Evolutionary conservation across 2,329 filamentous ascomycete species (phyloP).

Genomic region (Cytospora paraplurivora): DNA sequence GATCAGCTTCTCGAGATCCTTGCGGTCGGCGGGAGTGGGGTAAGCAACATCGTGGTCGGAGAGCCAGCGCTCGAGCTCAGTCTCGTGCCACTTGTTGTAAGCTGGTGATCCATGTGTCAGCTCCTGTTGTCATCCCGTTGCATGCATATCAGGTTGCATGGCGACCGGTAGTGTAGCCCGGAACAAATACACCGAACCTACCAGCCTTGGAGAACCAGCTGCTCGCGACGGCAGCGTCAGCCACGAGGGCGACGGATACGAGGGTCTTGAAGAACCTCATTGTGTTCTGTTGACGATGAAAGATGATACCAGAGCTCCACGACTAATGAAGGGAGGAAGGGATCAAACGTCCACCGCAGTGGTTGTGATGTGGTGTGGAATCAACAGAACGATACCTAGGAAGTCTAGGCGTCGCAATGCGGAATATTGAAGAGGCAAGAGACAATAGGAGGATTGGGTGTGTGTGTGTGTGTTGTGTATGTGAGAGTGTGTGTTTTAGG

Average conservation of each 20-base stretch:
- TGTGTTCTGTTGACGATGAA: conserved; percentile 40
- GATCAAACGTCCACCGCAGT: not conserved
- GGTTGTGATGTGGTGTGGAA: not conserved
- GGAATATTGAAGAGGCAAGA: not conserved
- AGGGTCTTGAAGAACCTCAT: conserved; percentile 80
- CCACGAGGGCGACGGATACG: conserved; percentile 71
- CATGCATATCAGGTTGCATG: conserved; percentile 2
- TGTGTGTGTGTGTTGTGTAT: not conserved
- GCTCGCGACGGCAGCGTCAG: conserved; percentile 70
- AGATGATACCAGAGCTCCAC: not conserved
- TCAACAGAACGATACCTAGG: not conserved
- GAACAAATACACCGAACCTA: conserved; percentile 49
- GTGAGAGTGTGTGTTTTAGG: not conserved
- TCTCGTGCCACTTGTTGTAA: conserved; percentile 99
- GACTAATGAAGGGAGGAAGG: not conserved
- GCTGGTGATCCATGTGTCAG: conserved; percentile 54
- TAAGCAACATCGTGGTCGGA: conserved; percentile 90
- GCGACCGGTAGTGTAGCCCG: not conserved
- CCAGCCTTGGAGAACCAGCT: conserved; percentile 83
- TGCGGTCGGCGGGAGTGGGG: conserved; percentile 86
- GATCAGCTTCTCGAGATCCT: conserved; percentile 90
- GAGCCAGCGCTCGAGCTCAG: conserved; percentile 95
- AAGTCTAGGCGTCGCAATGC: conserved; percentile 5
- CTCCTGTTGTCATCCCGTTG: conserved; percentile 1
- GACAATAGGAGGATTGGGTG: not conserved